Evolutionary conservation across 371 early-diverging fungal genomes (phyloP).

Genomic region (Rhizopus delemar): DNA sequence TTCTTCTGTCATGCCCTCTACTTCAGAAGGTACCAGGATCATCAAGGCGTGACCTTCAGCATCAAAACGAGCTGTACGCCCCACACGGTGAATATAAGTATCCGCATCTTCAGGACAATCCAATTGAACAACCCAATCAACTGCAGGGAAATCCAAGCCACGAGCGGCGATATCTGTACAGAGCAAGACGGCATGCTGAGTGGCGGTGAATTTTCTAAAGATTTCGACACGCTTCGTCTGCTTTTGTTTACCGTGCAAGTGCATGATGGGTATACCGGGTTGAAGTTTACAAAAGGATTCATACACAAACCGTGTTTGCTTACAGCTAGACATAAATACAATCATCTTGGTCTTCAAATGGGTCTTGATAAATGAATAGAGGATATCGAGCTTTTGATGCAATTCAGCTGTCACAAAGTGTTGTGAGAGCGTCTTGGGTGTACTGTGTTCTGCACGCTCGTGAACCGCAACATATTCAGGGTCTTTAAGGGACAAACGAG

Average conservation of each 20-base stretch:
- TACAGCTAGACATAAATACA: slow-evolving; percentile 48
- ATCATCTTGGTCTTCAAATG: slow-evolving; percentile 81
- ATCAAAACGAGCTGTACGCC: slow-evolving; percentile 96
- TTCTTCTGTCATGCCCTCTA: slow-evolving; percentile 75
- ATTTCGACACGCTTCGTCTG: slow-evolving; percentile 91
- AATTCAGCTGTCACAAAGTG: slow-evolving; percentile 83
- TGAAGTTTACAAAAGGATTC: slow-evolving; percentile 94
- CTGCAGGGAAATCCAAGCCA: slow-evolving; percentile 98
- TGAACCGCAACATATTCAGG: slow-evolving; percentile 96
- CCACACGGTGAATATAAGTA: slow-evolving; percentile 98
- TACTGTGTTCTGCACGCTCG: slow-evolving; percentile 78
- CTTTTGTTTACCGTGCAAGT: slow-evolving; percentile 95
- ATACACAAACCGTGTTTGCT: slow-evolving; percentile 78
- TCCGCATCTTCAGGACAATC: slow-evolving; percentile 97
- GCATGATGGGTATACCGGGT: slow-evolving; percentile 89
- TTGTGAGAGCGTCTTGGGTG: slow-evolving; percentile 82
- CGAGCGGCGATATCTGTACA: slow-evolving; percentile 97
- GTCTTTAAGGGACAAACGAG: slow-evolving; percentile 83
- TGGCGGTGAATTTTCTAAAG: slow-evolving; percentile 81
- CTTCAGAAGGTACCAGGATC: slow-evolving; percentile 87
- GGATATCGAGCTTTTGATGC: slow-evolving; percentile 84
- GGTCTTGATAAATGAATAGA: slow-evolving; percentile 90
- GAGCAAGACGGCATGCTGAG: slow-evolving; percentile 77
- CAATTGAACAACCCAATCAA: slow-evolving; percentile 97
- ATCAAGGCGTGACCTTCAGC: slow-evolving; percentile 85